These are phyloP conservation scores for Tephrocybe sp. DNA, from an alignment of 768 basidiomycete genomes.

Conservation along the genomic window DNA sequence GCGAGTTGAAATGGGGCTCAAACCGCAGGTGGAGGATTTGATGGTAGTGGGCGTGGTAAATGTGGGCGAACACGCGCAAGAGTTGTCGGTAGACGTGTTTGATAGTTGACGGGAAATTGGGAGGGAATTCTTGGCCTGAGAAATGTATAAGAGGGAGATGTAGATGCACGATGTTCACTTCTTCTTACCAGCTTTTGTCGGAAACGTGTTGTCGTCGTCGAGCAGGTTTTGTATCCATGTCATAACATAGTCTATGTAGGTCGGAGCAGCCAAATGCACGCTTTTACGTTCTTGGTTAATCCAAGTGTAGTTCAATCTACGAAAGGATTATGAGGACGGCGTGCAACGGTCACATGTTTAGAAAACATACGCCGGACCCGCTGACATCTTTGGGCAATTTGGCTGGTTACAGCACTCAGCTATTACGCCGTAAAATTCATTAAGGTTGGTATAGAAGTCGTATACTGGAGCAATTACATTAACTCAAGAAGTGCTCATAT, in stretches of 20 bases:
- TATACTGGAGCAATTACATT: slow-evolving; percentile 61
- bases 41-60: slow-evolving; percentile 94
- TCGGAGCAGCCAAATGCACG: slow-evolving; percentile 90
- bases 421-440: slow-evolving; percentile 94
- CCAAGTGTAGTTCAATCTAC: slow-evolving; percentile 95
- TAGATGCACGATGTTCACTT: slow-evolving; percentile 2
- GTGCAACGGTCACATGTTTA: neutral
- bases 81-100: slow-evolving; percentile 98
- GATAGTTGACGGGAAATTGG: slow-evolving; percentile 83
- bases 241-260: slow-evolving; percentile 99
- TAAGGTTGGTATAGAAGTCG: slow-evolving; percentile 96
- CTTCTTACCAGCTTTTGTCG: slow-evolving; percentile 87
- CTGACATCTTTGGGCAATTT: slow-evolving; percentile 91
- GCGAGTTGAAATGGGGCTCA: slow-evolving; percentile 94
- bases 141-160: neutral
- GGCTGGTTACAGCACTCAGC: slow-evolving; percentile 93
- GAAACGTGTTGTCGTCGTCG: slow-evolving; percentile 91
- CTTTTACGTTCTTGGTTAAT: slow-evolving; percentile 93
- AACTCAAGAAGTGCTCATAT: neutral
- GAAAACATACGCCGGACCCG: slow-evolving; percentile 75
- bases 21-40: slow-evolving; percentile 92
- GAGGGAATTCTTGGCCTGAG: slow-evolving; percentile 86
- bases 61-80: slow-evolving; percentile 95
- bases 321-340: slow-evolving; percentile 1
- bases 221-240: slow-evolving; percentile 96